These are phyloP conservation scores for Davidsoniella australis DNA, from an alignment of 2,329 filamentous ascomycete species.

Conservation along the genomic window DNA sequence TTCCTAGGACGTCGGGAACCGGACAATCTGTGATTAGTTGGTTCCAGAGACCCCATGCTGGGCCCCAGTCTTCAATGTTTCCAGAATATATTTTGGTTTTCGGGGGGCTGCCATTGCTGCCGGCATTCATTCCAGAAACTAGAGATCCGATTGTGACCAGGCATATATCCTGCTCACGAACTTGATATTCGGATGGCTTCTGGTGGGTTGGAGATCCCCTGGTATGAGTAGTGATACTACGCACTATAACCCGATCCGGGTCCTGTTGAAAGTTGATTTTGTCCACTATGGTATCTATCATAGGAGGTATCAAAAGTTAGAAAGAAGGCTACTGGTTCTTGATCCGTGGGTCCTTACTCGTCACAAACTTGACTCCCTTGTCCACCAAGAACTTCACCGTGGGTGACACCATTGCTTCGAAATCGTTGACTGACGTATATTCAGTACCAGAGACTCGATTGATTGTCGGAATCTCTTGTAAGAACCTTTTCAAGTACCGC, in stretches of 20 bases:
- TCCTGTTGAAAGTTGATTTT: neutral
- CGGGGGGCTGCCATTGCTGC: slow-evolving; percentile 4
- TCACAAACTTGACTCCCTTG: slow-evolving; percentile 18
- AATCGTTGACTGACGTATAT: slow-evolving; percentile 19
- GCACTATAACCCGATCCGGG: neutral
- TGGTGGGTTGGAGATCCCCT: neutral
- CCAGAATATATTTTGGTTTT: neutral
- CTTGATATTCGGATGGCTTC: neutral
- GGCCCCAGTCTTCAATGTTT: slow-evolving; percentile 20
- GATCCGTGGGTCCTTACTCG: neutral
- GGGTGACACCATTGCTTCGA: slow-evolving; percentile 21
- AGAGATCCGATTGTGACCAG: slow-evolving; percentile 24
- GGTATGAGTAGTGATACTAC: neutral
- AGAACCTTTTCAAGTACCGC: slow-evolving; percentile 21
- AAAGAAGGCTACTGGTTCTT: neutral
- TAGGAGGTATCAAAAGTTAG: neutral
- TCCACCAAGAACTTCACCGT: slow-evolving; percentile 18
- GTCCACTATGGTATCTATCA: slow-evolving; percentile 5
- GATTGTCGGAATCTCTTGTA: slow-evolving; percentile 19
- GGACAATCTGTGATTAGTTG: slow-evolving; percentile 21
- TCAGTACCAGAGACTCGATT: slow-evolving; percentile 19
- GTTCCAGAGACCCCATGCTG: slow-evolving; percentile 25
- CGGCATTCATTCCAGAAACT: slow-evolving; percentile 16
- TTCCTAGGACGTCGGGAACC: slow-evolving; percentile 23
- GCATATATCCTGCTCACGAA: slow-evolving; percentile 19